Evolutionary conservation across 257 asterid species (phyloP).

Genomic region (Thymus quinquecostatus): DNA sequence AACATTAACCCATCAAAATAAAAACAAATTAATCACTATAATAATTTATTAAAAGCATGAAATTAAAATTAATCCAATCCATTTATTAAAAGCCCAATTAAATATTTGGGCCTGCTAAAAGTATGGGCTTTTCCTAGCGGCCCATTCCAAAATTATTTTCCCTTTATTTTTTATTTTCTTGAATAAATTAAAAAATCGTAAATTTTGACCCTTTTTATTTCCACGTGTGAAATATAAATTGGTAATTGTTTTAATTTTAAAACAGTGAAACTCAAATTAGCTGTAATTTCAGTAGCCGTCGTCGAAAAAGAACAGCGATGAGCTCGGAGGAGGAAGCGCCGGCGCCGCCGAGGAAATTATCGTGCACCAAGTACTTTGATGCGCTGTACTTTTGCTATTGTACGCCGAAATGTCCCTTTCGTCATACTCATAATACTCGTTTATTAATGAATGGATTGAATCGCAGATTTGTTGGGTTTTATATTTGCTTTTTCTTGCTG

Average conservation of each 20-base stretch:
- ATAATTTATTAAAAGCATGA: no score
- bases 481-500: background rate
- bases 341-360: slow-evolving; percentile 43
- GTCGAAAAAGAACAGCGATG: slow-evolving; percentile 40
- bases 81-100: no score
- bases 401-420: slow-evolving; percentile 34
- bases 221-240: no score
- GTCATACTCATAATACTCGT: background rate
- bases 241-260: no score
- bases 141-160: no score
- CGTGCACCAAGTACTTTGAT: slow-evolving; percentile 70
- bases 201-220: background rate
- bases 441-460: background rate
- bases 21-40: no score
- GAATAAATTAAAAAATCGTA: background rate
- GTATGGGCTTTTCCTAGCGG: no score
- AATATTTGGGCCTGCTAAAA: no score
- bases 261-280: background rate
- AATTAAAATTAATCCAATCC: no score
- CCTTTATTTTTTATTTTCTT: no score
- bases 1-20: no score
- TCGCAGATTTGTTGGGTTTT: slow-evolving; percentile 14
- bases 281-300: background rate
- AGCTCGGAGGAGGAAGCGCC: slow-evolving; percentile 45
- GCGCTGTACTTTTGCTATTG: slow-evolving; percentile 95